Evolutionary conservation across 2,329 filamentous ascomycete species (phyloP), one percentile per base, ranked within the genome.

Genomic region (Lachnellula willkommii): DNA sequence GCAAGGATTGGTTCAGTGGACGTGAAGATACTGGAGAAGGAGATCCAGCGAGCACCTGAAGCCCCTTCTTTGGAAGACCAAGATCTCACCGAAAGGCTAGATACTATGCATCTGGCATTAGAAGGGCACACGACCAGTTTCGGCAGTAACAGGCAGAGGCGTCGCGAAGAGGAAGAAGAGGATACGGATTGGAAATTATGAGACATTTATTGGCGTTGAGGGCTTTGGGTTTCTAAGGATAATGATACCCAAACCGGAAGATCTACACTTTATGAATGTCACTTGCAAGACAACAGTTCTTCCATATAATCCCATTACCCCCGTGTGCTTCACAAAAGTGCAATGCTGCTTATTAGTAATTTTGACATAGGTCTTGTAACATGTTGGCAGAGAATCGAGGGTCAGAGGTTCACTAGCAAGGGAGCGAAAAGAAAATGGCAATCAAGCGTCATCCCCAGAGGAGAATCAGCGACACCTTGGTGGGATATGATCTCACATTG

Each of bases 401-500:
- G 32, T 54, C 52, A 58, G 47, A 54, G 52, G 52, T 54, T 63
- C 60, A 60, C 60, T 32, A 50, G 26, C 35, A 56, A 20, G 35
- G 45, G 49, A 53, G 46, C 24, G 43, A 22, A 53, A 63, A 58
- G 67, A 72, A 73, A 75, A 80, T 95, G 90, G 90, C 90, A 84
- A 91, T 95, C 90, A 90, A 95, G 90, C 90, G 72, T 94, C 84
- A 82, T 89, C 86, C 77, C 79, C 77, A 49, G 32, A 73, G 73
- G 75, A 83, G 85, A 90, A 79, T 93, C 88, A 75, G 90, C 90
- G 90, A 95, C 90, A 95, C 90, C 90, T 91, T 81, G 79, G 78
- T 75, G 75, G 75, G 74, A 75, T 73, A 75, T 79, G 77, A 80
- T 81, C 78, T 77, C 77, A 70, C 66, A 70, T 71, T 79, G 78